A percentile compares a stretch with the other conserved stretches of the same genome.
These are phyloP conservation scores for Melastoma candidum DNA, from an alignment of 441 rosid genomes.

Conservation along the genomic window DNA sequence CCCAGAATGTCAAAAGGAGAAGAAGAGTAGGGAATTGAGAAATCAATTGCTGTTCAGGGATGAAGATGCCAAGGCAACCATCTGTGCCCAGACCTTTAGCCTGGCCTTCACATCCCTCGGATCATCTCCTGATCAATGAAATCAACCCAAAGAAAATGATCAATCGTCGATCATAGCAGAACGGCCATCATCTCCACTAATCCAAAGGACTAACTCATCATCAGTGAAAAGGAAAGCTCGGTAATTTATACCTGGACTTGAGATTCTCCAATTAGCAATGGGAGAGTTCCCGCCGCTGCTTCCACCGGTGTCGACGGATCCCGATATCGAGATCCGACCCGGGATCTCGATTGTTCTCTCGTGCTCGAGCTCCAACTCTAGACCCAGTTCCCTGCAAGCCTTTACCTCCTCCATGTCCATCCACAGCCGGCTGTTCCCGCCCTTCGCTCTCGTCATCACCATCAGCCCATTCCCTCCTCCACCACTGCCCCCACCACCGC, in stretches of 20 bases:
- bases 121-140: conserved; percentile 55
- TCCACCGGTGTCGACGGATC: conserved; percentile 40
- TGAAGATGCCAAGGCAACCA: conserved; percentile 80
- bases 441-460: conserved; percentile 66
- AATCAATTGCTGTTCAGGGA: conserved; percentile 12
- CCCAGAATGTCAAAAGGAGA: not conserved
- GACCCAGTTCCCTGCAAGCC: conserved; percentile 80
- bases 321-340: conserved; percentile 18
- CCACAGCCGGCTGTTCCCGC: conserved; percentile 54
- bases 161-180: too few relatives aligned
- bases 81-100: conserved; percentile 95
- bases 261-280: conserved; percentile 79
- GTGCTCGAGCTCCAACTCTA: conserved; percentile 66
- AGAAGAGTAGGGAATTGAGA: not conserved
- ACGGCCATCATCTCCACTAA: too few relatives aligned
- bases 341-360: conserved; percentile 53
- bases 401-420: conserved; percentile 73
- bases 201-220: too few relatives aligned
- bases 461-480: conserved; percentile 22
- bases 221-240: not conserved
- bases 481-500: conserved; percentile 16
- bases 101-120: conserved; percentile 96
- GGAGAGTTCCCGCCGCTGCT: conserved; percentile 89
- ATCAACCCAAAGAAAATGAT: too few relatives aligned
- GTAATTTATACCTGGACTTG: conserved; percentile 61